These are phyloP conservation scores for Stylonectria norvegica DNA, from an alignment of 2,329 filamentous ascomycete genomes.

Conservation along the genomic window DNA sequence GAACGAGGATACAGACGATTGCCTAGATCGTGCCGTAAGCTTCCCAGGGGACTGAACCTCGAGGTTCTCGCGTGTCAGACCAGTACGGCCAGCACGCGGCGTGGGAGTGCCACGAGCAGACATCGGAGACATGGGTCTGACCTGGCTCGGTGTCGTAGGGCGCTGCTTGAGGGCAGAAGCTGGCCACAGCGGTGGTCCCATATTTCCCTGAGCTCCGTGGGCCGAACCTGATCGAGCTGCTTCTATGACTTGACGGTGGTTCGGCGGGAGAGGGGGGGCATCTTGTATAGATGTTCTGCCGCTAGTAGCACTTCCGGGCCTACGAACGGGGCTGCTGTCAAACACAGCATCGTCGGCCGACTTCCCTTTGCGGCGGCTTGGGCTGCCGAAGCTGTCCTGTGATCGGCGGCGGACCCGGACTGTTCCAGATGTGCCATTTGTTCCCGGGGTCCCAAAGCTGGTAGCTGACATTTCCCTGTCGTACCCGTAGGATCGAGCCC, in stretches of 20 bases:
- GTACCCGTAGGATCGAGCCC: slow-evolving; percentile 23
- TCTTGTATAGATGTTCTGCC: slow-evolving; percentile 43
- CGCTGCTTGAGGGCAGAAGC: slow-evolving; percentile 65
- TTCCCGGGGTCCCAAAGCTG: slow-evolving; percentile 33
- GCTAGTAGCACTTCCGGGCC: slow-evolving; percentile 74
- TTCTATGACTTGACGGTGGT: slow-evolving; percentile 82
- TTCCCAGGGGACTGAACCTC: slow-evolving; percentile 49
- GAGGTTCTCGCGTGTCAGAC: slow-evolving; percentile 44
- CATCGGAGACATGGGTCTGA: slow-evolving; percentile 43
- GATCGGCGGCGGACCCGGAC: slow-evolving; percentile 45
- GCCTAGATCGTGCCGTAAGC: slow-evolving; percentile 35
- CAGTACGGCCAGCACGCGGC: slow-evolving; percentile 47
- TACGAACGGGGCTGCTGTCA: slow-evolving; percentile 38
- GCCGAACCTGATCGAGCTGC: slow-evolving; percentile 64
- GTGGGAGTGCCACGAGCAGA: slow-evolving; percentile 56
- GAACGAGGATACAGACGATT: slow-evolving; percentile 92
- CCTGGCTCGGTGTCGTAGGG: slow-evolving; percentile 60
- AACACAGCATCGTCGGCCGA: slow-evolving; percentile 37
- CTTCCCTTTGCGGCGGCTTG: slow-evolving; percentile 38
- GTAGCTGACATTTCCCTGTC: slow-evolving; percentile 37
- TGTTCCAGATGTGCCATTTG: slow-evolving; percentile 37
- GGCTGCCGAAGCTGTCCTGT: slow-evolving; percentile 48
- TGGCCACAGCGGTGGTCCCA: slow-evolving; percentile 83
- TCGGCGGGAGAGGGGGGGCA: slow-evolving; percentile 71
- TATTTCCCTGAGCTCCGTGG: slow-evolving; percentile 47